Conservation (phyloP, 2,329 filamentous ascomycete species). For the Fusarium mundagurra region DNA sequence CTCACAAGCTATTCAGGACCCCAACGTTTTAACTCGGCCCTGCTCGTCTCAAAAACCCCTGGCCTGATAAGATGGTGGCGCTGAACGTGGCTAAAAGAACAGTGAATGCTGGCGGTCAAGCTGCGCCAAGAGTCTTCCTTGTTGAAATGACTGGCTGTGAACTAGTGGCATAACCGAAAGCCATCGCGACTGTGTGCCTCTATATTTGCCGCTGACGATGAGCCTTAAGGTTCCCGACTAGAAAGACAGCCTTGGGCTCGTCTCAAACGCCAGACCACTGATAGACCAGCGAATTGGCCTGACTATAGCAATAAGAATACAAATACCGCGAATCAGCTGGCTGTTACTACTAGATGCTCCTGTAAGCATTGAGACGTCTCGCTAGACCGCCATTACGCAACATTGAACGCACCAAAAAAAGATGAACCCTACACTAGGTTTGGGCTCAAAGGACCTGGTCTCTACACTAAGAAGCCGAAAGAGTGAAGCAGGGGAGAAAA, state of each 20-base stretch:
- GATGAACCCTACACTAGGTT: fast-evolving
- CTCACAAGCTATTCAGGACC: neutral
- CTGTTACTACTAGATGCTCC: fast-evolving
- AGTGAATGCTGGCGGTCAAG: neutral
- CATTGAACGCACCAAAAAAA: no score
- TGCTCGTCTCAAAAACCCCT: neutral
- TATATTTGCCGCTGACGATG: neutral
- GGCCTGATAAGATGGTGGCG: neutral
- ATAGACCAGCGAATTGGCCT: neutral
- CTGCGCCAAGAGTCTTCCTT: neutral
- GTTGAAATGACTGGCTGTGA: neutral
- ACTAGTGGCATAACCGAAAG: neutral
- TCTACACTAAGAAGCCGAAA: neutral
- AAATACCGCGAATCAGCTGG: neutral
- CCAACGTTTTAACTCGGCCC: neutral
- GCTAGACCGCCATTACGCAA: no score
- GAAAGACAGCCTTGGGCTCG: neutral
- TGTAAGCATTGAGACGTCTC: neutral
- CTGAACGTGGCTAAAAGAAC: neutral
- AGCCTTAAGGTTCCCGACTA: neutral
- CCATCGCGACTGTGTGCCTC: neutral
- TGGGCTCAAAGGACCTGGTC: neutral
- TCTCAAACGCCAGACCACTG: neutral
- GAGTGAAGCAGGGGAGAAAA: neutral
- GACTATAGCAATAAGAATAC: fast-evolving